A percentile compares a stretch with the other conserved stretches of the same genome.
Evolutionary conservation across 108 stramenopile species (phyloP).

Genomic region (Nannochloropsis gaditana): DNA sequence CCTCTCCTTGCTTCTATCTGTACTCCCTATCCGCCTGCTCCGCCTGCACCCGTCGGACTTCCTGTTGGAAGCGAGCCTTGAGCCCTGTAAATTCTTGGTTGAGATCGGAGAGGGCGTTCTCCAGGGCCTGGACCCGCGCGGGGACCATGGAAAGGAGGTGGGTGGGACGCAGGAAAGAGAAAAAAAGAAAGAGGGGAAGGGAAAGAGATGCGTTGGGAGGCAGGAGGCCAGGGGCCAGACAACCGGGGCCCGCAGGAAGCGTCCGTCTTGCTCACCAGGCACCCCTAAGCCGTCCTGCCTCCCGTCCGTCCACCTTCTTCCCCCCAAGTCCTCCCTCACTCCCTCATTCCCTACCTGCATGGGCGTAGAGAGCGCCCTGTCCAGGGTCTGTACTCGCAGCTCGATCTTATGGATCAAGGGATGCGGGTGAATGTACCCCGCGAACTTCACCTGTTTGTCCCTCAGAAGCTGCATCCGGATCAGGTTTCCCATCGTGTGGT

Average conservation of each 20-base stretch:
- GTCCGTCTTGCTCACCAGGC: no score
- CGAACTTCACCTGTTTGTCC: slow-evolving; percentile 74
- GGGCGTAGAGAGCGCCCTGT: not conserved
- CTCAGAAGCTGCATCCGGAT: slow-evolving; percentile 86
- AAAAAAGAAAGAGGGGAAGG: no score
- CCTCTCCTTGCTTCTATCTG: not conserved
- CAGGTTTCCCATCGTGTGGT: slow-evolving; percentile 89
- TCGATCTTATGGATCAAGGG: slow-evolving; percentile 81
- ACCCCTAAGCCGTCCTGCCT: no score
- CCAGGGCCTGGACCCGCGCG: not conserved
- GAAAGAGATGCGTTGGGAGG: no score
- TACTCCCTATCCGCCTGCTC: slow-evolving; percentile 10
- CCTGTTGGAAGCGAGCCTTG: not conserved
- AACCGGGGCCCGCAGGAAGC: no score
- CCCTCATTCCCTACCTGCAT: not conserved
- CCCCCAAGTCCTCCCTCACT: not conserved
- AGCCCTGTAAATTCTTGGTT: slow-evolving; percentile 1
- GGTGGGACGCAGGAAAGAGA: no score
- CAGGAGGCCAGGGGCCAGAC: no score
- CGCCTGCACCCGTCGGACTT: not conserved
- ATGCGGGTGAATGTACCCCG: slow-evolving; percentile 88
- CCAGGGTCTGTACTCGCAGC: slow-evolving; percentile 62
- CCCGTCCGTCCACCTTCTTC: no score
- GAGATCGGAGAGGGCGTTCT: not conserved
- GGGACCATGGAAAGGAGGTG: no score